A percentile compares a stretch with the other conserved stretches of the same genome.
Evolutionary conservation across 768 basidiomycete genomes (phyloP).

Genomic region (Podaxis pistillaris): DNA sequence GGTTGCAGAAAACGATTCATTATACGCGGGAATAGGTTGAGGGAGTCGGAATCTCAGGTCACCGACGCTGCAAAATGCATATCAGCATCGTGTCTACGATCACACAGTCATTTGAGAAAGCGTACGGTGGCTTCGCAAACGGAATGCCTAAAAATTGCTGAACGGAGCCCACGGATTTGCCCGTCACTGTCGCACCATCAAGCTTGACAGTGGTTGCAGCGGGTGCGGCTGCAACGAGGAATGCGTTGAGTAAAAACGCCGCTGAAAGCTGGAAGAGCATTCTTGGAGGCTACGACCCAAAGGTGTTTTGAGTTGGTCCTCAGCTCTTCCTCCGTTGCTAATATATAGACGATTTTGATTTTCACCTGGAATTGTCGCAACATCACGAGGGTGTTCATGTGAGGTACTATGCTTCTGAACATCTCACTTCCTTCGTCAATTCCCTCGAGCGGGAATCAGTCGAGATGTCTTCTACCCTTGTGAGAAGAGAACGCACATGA

Average conservation of each 20-base stretch:
- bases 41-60: constrained; percentile 42
- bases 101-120: not conserved
- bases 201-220: constrained; percentile 37
- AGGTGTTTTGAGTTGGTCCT: not conserved
- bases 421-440: not conserved
- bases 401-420: not conserved
- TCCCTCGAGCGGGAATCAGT: not conserved
- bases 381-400: constrained; percentile 2
- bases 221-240: constrained; percentile 21
- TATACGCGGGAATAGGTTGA: constrained; percentile 33
- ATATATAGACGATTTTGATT: not conserved
- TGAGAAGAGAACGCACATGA: not conserved
- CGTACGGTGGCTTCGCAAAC: constrained; percentile 55
- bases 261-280: constrained; percentile 21
- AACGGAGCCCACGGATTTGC: constrained; percentile 28
- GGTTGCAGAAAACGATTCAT: constrained; percentile 34
- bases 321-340: not conserved
- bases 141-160: constrained; percentile 53
- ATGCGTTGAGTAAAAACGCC: constrained; percentile 18
- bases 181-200: constrained; percentile 45
- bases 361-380: not conserved
- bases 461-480: not conserved
- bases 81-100: not conserved
- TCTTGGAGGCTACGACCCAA: not conserved
- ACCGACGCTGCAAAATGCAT: constrained; percentile 26